Conservation (phyloP, 2,329 filamentous ascomycete species). For the Keithomyces neogunnii region DNA sequence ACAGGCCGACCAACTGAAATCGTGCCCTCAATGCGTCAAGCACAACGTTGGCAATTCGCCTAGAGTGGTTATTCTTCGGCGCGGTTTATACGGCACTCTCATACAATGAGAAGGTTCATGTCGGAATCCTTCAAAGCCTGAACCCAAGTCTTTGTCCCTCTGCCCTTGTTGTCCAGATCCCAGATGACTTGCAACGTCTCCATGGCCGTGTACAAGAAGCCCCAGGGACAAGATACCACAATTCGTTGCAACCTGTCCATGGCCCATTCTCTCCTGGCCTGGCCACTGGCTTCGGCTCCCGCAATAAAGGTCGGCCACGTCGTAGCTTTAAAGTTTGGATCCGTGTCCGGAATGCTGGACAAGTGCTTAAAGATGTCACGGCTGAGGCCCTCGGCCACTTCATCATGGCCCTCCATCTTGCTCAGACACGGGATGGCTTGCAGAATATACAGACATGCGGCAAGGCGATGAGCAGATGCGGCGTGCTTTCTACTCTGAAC, state of each 20-base stretch:
- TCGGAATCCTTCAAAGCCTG: constrained; percentile 32
- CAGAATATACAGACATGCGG: constrained; percentile 37
- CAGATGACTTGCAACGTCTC: constrained; percentile 37
- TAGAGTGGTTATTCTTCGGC: too few relatives aligned
- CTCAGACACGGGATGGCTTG: constrained; percentile 26
- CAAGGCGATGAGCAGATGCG: constrained; percentile 34
- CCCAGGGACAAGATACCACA: constrained; percentile 36
- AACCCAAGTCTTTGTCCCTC: constrained; percentile 29
- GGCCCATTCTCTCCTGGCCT: constrained; percentile 36
- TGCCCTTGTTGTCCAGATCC: constrained; percentile 25
- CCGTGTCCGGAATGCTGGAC: constrained; percentile 36
- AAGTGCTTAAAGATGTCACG: constrained; percentile 38
- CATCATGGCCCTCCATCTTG: constrained; percentile 16
- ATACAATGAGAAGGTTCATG: constrained; percentile 36
- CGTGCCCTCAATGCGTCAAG: too few relatives aligned
- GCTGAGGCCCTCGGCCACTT: constrained; percentile 26
- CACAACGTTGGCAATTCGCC: too few relatives aligned
- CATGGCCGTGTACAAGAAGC: constrained; percentile 38
- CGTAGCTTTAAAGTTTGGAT: constrained; percentile 47
- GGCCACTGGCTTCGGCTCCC: constrained; percentile 40
- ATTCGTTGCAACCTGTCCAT: constrained; percentile 33
- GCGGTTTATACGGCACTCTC: constrained; percentile 7
- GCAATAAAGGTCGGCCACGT: constrained; percentile 50
- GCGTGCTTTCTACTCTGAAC: constrained; percentile 29
- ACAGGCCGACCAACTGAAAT: too few relatives aligned